phyloP scores from a whole-genome alignment of 345 rosid genomes.

The Rhizophora mangle region DNA sequence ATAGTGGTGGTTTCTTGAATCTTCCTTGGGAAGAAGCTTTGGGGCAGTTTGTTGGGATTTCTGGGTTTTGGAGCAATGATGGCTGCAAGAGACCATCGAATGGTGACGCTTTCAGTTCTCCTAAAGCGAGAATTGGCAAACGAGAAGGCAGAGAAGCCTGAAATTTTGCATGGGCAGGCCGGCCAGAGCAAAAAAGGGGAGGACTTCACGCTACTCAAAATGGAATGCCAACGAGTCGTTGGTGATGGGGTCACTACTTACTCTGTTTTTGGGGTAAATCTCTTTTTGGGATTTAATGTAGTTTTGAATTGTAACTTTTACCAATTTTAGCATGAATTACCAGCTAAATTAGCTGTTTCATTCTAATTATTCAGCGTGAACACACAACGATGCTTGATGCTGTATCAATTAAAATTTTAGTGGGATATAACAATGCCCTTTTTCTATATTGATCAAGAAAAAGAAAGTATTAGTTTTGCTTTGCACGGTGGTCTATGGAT shows the following conservation, averaged over 20 bases:
- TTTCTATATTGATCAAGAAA: no score
- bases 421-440: neutral
- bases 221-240: slow-evolving; percentile 69
- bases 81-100: slow-evolving; percentile 60
- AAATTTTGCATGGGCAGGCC: slow-evolving; percentile 75
- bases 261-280: slow-evolving; percentile 82
- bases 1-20: slow-evolving; percentile 14
- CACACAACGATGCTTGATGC: neutral
- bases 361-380: no score
- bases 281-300: neutral
- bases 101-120: slow-evolving; percentile 87
- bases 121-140: slow-evolving; percentile 82
- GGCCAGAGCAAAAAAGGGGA: slow-evolving; percentile 97
- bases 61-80: slow-evolving; percentile 38
- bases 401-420: neutral
- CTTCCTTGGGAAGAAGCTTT: neutral
- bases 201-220: slow-evolving; percentile 69
- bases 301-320: neutral
- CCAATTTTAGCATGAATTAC: neutral
- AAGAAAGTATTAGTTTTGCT: no score
- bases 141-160: slow-evolving; percentile 82
- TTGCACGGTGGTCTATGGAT: neutral
- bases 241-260: slow-evolving; percentile 83
- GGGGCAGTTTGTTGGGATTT: slow-evolving; percentile 8
- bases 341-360: neutral